Percentiles rank a stretch among this genome's conserved stretches.
Evolutionary conservation across 306 rosid species (phyloP).

Genomic region (Hippophae gyantsensis): DNA sequence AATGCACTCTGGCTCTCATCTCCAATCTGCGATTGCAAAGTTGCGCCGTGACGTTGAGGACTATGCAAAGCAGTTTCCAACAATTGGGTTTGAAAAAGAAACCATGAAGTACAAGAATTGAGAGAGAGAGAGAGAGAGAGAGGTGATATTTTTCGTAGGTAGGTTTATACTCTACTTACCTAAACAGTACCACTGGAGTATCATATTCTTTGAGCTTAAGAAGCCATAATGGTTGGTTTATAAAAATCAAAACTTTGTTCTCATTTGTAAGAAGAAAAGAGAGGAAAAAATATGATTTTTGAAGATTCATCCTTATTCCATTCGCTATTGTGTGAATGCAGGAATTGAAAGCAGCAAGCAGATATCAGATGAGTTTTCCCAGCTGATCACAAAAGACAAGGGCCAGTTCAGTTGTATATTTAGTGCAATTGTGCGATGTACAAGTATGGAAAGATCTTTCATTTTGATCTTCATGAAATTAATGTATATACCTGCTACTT

Average conservation of each 20-base stretch:
- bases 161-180: constrained; percentile 3
- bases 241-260: background rate
- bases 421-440: constrained; percentile 17
- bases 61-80: constrained; percentile 84
- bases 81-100: constrained; percentile 83
- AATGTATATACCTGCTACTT: constrained; percentile 26
- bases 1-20: constrained; percentile 41
- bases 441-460: constrained; percentile 28
- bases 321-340: background rate
- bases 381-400: constrained; percentile 20
- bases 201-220: background rate
- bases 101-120: constrained; percentile 80
- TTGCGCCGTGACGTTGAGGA: constrained; percentile 78
- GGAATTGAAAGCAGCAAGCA: constrained; percentile 7
- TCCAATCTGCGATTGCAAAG: constrained; percentile 63
- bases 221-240: background rate
- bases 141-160: constrained; percentile 23
- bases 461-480: constrained; percentile 24
- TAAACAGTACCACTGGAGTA: background rate
- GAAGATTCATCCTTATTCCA: too few relatives aligned
- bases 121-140: constrained; percentile 16
- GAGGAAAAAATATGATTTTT: background rate
- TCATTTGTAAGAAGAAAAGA: background rate
- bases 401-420: constrained; percentile 4
- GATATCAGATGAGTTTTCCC: constrained; percentile 17